Evolutionary conservation across 2,329 filamentous ascomycete species (phyloP), one percentile per base, ranked within the genome.

Genomic region (Didymellaceae sp.): DNA sequence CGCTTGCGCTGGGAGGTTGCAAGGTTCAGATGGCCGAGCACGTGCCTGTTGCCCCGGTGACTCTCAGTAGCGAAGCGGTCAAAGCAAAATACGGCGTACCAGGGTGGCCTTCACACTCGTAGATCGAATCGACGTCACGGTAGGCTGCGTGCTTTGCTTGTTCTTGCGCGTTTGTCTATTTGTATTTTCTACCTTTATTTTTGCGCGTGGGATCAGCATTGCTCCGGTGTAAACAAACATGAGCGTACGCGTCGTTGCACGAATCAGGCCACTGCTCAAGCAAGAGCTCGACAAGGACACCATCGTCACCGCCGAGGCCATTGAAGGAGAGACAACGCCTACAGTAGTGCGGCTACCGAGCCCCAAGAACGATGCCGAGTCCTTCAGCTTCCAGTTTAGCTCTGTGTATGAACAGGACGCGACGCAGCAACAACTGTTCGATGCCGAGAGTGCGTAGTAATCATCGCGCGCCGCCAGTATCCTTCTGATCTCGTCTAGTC

Each of bases 351-450:
- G 89, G 72, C 95, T 97, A 65, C 93, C 93, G 3, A 97, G 91
- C 69, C 92, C 93, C 0, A 96, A 94, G 78, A 97, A 97, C 67
- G 89, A 90, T 58, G 80, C 83, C 17, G 93, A 97, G 75, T 89
- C 92, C 67, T 97, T 92, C 75, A 91, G 89, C 45, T 99, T 97
- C 72, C 85, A 92, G 43, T 97, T 97, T 81, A 95, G 94, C 79
- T 85, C 89, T 61, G 93, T 97, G 46, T 97, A 96, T 74, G 90
- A 90, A 67, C 84, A 87, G 63, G 74, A 82, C 26, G 87, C 89
- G 13, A 85, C 89, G 7, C 93, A 99, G 72, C 90, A 96, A 74
- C 83, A 89, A 58, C 77, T 99, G 49, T 99, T 96, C 72, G 89
- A 92, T 58, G 84, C 87, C 28, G 93, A 97, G 84, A 90, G 91